Evolutionary conservation across 2,329 filamentous ascomycete genomes (phyloP).

Genomic region (Hypoxylon sp.): DNA sequence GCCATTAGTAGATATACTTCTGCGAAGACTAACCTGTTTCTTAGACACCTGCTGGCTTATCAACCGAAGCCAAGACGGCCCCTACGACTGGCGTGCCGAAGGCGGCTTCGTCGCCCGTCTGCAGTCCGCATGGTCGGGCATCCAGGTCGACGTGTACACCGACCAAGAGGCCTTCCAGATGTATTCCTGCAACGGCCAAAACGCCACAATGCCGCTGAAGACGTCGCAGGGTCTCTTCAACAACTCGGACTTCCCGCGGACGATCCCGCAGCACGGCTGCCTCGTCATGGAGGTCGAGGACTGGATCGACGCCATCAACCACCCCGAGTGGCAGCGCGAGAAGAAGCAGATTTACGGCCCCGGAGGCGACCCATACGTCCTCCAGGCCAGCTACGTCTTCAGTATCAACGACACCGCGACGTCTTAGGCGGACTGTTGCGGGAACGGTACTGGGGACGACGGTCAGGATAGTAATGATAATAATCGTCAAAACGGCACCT

Average conservation of each 20-base stretch:
- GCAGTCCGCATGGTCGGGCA: conserved; percentile 81
- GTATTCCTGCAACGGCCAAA: conserved; percentile 83
- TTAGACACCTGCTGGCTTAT: conserved; percentile 76
- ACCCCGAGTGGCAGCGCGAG: conserved; percentile 84
- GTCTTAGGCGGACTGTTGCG: conserved; percentile 40
- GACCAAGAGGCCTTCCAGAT: conserved; percentile 92
- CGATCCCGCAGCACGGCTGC: conserved; percentile 82
- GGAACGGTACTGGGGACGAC: conserved; percentile 10
- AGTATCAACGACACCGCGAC: conserved; percentile 59
- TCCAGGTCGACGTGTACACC: conserved; percentile 82
- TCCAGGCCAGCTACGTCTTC: conserved; percentile 72
- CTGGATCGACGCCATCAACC: conserved; percentile 94
- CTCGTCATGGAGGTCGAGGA: conserved; percentile 92
- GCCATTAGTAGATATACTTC: neutral
- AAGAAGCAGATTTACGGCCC: conserved; percentile 71
- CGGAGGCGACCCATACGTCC: conserved; percentile 70
- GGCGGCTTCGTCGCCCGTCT: conserved; percentile 73
- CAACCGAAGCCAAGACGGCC: conserved; percentile 68
- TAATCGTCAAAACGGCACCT: conserved; percentile 11
- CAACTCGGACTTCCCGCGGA: conserved; percentile 66
- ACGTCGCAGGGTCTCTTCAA: conserved; percentile 74
- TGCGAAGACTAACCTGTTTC: conserved; percentile 7
- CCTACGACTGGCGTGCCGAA: conserved; percentile 73
- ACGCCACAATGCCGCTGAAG: conserved; percentile 78
- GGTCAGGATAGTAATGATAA: conserved; percentile 7